Evolutionary conservation across 331 rosid species (phyloP), one percentile per base, ranked within the genome.

Genomic region (Prunus yedoensis): DNA sequence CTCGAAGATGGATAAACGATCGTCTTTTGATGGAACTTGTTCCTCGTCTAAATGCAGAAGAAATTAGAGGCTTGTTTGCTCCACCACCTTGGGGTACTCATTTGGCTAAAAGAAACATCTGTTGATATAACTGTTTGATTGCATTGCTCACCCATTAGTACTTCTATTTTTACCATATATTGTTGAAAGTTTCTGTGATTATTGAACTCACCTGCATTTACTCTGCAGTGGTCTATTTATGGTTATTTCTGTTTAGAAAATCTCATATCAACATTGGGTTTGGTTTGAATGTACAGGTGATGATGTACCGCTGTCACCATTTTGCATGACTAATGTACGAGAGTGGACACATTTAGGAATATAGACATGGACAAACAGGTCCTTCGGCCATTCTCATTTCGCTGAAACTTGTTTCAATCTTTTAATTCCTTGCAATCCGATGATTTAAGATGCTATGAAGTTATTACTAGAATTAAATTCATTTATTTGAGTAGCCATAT

Each of bases 301-400:
- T 14, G 91, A 88, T 45, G 91, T 85, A 64, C 93, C 93, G 9
- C 88, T 85, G 56, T 92, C 97, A 41, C 75, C 90, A 75, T 92
- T 89, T 87, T 82, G 76, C 84, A 80, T 83, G 97, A 74, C 96
- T 60, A 85, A 88, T 80, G 86, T 74, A 74, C 93, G 73, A 80
- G 93, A 85, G 79, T 92, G 93, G 97, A 92, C 79, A 79, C 84
- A 65, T 88, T 92, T 85, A 87, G 97, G 90, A 92, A 81, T 83
- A 89, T 89, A 77, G 97, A 92, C 89, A 92, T 89, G 97, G 97
- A 92, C 73, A 85, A 80, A 82, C 93, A 92, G 97, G 97, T 92
- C 80, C 62, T 66, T 71, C 80, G 61, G 41, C 21, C 61, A 65
- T 76, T 46, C 60, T 38, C 52, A n/a, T 38, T 63, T n/a, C 28